phyloP scores from a whole-genome alignment of 176 grass and related monocot species.

The Luzula sylvatica region DNA sequence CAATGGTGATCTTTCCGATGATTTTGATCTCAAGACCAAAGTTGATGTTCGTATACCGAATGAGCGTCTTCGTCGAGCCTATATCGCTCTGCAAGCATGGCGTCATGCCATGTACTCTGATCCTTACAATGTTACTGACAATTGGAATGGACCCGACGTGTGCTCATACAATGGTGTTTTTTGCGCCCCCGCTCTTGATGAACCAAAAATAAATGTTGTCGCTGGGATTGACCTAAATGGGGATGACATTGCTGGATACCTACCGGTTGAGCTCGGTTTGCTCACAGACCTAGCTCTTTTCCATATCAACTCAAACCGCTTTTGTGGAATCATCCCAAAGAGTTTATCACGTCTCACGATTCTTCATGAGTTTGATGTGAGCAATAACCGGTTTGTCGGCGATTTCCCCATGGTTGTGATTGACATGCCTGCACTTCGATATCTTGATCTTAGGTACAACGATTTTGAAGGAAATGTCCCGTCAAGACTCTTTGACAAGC shows the following conservation, averaged over 20 bases:
- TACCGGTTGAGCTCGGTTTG: slow-evolving; percentile 46
- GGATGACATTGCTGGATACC: slow-evolving; percentile 64
- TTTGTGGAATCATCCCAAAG: slow-evolving; percentile 63
- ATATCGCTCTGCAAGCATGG: slow-evolving; percentile 43
- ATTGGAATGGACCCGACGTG: slow-evolving; percentile 42
- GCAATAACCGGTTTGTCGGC: slow-evolving; percentile 84
- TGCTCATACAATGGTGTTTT: slow-evolving; percentile 55
- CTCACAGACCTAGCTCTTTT: slow-evolving; percentile 50
- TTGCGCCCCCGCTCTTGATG: slow-evolving; percentile 33
- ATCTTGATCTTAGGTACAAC: slow-evolving; percentile 67
- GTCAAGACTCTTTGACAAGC: slow-evolving; percentile 41
- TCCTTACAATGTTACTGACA: slow-evolving; percentile 55
- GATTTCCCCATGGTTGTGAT: slow-evolving; percentile 36
- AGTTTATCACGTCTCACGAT: slow-evolving; percentile 34
- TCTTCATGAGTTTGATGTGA: slow-evolving; percentile 69
- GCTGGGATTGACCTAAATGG: slow-evolving; percentile 66
- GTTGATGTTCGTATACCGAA: slow-evolving; percentile 46
- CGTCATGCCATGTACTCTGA: slow-evolving; percentile 66
- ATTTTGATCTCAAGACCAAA: slow-evolving; percentile 47
- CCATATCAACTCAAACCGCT: slow-evolving; percentile 76
- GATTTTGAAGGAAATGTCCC: slow-evolving; percentile 54
- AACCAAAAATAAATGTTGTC: slow-evolving; percentile 20
- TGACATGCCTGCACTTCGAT: slow-evolving; percentile 34
- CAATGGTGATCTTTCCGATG: slow-evolving; percentile 37
- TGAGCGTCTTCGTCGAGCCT: slow-evolving; percentile 36